Evolutionary conservation across 305 asterid genomes (phyloP).

Genomic region (Andrographis paniculata): DNA sequence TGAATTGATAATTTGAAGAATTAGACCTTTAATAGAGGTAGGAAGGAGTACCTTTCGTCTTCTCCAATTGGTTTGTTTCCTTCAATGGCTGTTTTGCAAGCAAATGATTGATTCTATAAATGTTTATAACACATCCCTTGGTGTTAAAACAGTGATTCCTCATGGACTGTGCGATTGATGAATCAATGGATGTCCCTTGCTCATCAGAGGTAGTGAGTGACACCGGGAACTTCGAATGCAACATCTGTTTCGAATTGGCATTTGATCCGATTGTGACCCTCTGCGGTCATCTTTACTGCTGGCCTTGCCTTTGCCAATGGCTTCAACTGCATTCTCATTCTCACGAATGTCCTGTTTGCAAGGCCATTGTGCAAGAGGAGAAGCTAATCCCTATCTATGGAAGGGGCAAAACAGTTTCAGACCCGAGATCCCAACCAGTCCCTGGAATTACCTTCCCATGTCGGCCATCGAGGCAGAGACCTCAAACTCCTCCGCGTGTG

Average conservation of each 20-base stretch:
- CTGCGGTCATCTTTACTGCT: conserved; percentile 88
- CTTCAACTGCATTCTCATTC: conserved; percentile 65
- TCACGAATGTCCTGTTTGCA: conserved; percentile 83
- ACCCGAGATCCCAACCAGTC: conserved; percentile 32
- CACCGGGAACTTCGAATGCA: conserved; percentile 62
- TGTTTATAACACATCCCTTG: too few species aligned
- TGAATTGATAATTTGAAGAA: too few species aligned
- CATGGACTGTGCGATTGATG: conserved; percentile 37
- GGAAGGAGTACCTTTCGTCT: too few species aligned
- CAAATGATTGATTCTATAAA: too few species aligned
- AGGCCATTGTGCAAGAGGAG: conserved; percentile 58
- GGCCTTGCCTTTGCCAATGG: conserved; percentile 88
- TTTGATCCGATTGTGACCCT: conserved; percentile 79
- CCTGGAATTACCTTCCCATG: conserved; percentile 42
- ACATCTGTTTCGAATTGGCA: conserved; percentile 77
- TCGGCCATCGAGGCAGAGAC: conserved; percentile 60
- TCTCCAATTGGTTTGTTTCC: too few species aligned
- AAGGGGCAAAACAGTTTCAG: conserved; percentile 54
- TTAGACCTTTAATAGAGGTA: too few species aligned
- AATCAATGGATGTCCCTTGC: conserved; percentile 24
- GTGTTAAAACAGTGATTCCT: too few species aligned
- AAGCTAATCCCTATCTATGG: conserved; percentile 72
- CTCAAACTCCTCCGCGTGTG: conserved; percentile 47
- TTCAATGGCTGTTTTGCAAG: too few species aligned
- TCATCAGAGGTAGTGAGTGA: conserved; percentile 32